Percentiles rank a stretch among this genome's conserved stretches.
Conservation (phyloP, 768 basidiomycete genomes). For the Tylopilus balloui region DNA sequence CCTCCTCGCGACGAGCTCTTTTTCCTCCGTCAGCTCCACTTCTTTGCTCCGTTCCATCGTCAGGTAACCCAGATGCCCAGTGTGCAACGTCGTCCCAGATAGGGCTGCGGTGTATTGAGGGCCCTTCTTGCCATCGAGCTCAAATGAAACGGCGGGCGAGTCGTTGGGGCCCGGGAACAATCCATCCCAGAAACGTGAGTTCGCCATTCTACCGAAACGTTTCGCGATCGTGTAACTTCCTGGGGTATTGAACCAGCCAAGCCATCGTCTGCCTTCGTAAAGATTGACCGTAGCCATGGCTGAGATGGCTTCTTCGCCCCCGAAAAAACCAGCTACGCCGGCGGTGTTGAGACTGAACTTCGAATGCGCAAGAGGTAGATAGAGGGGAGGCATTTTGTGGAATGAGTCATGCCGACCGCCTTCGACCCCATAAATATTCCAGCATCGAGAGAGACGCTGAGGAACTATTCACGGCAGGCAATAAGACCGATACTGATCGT, state of each 20-base stretch:
- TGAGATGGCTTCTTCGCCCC: constrained; percentile 34
- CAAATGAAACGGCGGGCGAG: constrained; percentile 26
- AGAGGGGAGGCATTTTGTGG: background rate
- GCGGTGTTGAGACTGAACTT: constrained; percentile 14
- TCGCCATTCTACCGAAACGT: constrained; percentile 30
- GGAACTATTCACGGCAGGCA: background rate
- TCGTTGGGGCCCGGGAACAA: constrained; percentile 30
- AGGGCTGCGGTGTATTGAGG: constrained; percentile 27
- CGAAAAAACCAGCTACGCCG: constrained; percentile 35
- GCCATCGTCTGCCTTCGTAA: constrained; percentile 28
- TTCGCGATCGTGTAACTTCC: constrained; percentile 33
- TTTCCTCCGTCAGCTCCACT: background rate
- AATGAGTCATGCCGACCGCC: background rate
- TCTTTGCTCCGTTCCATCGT: constrained; percentile 17
- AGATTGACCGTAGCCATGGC: constrained; percentile 34
- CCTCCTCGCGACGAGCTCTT: background rate
- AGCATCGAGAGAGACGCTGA: background rate
- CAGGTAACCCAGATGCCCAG: constrained; percentile 28
- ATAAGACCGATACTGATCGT: too few species aligned
- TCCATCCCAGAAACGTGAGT: constrained; percentile 31
- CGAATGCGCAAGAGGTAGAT: background rate
- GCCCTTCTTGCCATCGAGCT: constrained; percentile 26
- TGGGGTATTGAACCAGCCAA: constrained; percentile 37
- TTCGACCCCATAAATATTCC: background rate
- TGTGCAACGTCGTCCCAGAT: constrained; percentile 28